A percentile compares a stretch with the other conserved stretches of the same genome.
phyloP scores from a whole-genome alignment of 768 basidiomycete genomes.

The Inosperma sp. region DNA sequence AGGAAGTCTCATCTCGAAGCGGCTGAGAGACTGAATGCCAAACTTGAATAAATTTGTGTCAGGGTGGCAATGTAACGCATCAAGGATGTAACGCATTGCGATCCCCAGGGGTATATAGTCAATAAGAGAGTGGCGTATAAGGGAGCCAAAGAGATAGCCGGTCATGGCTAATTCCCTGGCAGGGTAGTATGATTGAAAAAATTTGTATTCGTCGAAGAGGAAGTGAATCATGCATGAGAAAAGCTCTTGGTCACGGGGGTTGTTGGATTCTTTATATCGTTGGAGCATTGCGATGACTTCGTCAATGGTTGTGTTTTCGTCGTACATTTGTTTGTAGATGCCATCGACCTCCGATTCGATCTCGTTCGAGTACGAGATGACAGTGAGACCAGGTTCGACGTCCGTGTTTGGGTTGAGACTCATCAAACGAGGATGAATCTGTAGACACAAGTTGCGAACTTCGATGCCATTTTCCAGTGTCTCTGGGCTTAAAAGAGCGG shows the following conservation, averaged over 20 bases:
- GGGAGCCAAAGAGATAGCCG: conserved; percentile 90
- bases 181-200: conserved; percentile 96
- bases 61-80: conserved; percentile 86
- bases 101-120: conserved; percentile 94
- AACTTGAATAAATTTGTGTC: conserved; percentile 95
- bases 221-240: conserved; percentile 99
- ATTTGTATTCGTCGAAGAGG: conserved; percentile 99
- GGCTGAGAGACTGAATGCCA: conserved; percentile 82
- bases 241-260: conserved; percentile 85
- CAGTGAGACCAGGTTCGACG: conserved; percentile 85
- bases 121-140: conserved; percentile 90
- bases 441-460: conserved; percentile 88
- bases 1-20: conserved; percentile 80
- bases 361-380: conserved; percentile 82
- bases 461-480: conserved; percentile 86
- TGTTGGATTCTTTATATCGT: conserved; percentile 76
- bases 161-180: conserved; percentile 93
- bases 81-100: conserved; percentile 93
- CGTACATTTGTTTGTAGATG: conserved; percentile 98
- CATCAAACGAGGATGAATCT: conserved; percentile 95
- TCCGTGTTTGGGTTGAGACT: conserved; percentile 84
- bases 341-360: conserved; percentile 91
- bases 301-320: conserved; percentile 90
- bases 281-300: conserved; percentile 88
- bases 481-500: conserved; percentile 66